These are phyloP conservation scores for Aspergillus steynii DNA, from an alignment of 495 filamentous ascomycete species.

Conservation along the genomic window DNA sequence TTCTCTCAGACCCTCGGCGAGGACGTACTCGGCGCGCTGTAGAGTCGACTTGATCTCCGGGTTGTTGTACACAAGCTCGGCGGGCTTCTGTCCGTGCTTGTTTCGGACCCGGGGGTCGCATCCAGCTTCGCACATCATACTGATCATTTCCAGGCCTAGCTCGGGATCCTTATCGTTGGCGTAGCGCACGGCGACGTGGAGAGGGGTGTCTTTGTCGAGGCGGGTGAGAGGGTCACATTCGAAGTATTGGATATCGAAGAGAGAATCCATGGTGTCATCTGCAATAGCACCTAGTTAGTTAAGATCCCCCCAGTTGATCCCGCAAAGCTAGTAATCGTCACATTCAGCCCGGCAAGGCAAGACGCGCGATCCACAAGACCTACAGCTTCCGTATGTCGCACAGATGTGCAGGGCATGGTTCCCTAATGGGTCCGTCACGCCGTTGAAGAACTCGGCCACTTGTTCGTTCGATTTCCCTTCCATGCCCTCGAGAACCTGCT, in stretches of 20 bases:
- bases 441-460: constrained; percentile 76
- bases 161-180: constrained; percentile 69
- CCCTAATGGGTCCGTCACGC: constrained; percentile 78
- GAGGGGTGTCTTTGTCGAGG: constrained; percentile 81
- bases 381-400: constrained; percentile 82
- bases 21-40: constrained; percentile 74
- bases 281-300: constrained; percentile 4
- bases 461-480: constrained; percentile 49
- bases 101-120: constrained; percentile 64
- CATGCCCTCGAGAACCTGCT: constrained; percentile 51
- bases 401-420: constrained; percentile 89
- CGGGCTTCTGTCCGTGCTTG: constrained; percentile 47
- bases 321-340: background rate
- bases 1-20: constrained; percentile 43
- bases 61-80: constrained; percentile 56
- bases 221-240: constrained; percentile 89
- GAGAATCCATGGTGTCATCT: constrained; percentile 88
- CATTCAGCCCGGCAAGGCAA: background rate
- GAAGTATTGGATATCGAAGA: constrained; percentile 92
- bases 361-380: constrained; percentile 27
- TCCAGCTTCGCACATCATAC: constrained; percentile 92
- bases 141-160: constrained; percentile 68
- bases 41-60: constrained; percentile 64
- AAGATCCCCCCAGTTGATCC: background rate
- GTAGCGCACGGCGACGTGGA: constrained; percentile 85